Evolutionary conservation across 208 protist species (phyloP).

Genomic region (Leishmania guyanensis): DNA sequence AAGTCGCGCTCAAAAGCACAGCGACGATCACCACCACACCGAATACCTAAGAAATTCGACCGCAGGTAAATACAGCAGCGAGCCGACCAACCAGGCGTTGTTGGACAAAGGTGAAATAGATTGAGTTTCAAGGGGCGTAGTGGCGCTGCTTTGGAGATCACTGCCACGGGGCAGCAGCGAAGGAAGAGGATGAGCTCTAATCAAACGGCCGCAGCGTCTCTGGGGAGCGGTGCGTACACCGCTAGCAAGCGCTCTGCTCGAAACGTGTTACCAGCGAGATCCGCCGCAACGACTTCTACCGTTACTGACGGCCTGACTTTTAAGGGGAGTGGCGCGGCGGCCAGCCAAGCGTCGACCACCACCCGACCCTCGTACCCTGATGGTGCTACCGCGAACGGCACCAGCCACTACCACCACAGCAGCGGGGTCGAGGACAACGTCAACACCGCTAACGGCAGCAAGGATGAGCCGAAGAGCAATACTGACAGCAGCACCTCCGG

Average conservation of each 20-base stretch:
- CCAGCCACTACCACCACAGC: background rate
- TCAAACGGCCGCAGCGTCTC: conserved; percentile 9
- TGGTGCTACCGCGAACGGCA: conserved; percentile 3
- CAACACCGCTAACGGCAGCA: background rate
- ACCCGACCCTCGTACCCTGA: background rate
- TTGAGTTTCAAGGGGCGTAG: background rate
- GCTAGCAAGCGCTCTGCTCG: conserved; percentile 6
- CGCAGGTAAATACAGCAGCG: background rate
- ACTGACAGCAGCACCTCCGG: background rate
- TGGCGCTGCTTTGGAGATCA: background rate
- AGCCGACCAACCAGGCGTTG: background rate
- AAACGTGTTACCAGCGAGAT: conserved; percentile 1
- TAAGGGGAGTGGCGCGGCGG: background rate
- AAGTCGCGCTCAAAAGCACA: background rate
- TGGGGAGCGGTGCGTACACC: conserved; percentile 11
- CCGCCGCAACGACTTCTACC: background rate
- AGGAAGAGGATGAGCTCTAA: conserved; percentile 22
- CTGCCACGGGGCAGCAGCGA: background rate
- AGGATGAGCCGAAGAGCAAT: background rate
- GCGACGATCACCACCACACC: too few species aligned
- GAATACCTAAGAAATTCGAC: too few species aligned
- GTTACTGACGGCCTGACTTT: background rate
- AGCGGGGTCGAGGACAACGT: background rate
- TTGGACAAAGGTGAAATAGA: background rate
- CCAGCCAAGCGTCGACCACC: background rate